Base-by-base conservation (phyloP, 306 rosid genomes). In the Quercus gilva region DNA sequence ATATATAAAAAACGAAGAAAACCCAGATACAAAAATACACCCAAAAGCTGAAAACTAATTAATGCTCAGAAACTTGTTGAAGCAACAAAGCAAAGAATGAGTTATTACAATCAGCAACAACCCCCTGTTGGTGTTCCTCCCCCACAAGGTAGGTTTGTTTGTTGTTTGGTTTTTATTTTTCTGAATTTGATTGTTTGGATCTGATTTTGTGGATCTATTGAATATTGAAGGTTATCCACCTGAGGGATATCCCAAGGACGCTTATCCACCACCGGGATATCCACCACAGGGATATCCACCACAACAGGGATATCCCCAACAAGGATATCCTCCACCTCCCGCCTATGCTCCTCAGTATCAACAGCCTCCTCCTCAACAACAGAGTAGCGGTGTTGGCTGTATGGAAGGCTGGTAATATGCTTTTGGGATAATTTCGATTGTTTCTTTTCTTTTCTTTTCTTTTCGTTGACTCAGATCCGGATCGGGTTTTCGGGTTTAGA, bases 91-190 rank as follows among this genome's bases (percentile, higher is more conserved):
- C 17, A 37, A 45, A 76, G 23, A 49, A 94, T 94, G 98, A 94
- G 97, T 71, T 90, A 94, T 75, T 91, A 91, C 91, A 86, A 81
- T 25, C 98, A 94, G 83, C 93, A 92, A 26, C 98, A 85, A 51
- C 97, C 98, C 10, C 98, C 98, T 3, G 97, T 94, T 21, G 98
- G 97, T 2, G 97, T 88, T 74, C 98, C 98, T 60, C 98, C 98
- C n/a, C 87, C 89, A 1, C 98, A 94, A 86, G 98, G 98, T 94
- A 28, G 1, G 26, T 12, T 53, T 53, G 45, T 37, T 37, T 37
- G 41, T 6, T 35, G 1, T 4, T 31, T 31, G 5, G 18, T 79
- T 69, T 9, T 6, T 28, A 37, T 31, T 33, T 29, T 29, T 0
- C 4, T 49, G 53, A 75, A 29, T 73, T 17, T 20, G 49, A 5